Percentiles rank a stretch among this genome's conserved stretches.
These are phyloP conservation scores for Isabelozyma pseudorhagii DNA, from an alignment of 805 yeast genomes.

Conservation along the genomic window DNA sequence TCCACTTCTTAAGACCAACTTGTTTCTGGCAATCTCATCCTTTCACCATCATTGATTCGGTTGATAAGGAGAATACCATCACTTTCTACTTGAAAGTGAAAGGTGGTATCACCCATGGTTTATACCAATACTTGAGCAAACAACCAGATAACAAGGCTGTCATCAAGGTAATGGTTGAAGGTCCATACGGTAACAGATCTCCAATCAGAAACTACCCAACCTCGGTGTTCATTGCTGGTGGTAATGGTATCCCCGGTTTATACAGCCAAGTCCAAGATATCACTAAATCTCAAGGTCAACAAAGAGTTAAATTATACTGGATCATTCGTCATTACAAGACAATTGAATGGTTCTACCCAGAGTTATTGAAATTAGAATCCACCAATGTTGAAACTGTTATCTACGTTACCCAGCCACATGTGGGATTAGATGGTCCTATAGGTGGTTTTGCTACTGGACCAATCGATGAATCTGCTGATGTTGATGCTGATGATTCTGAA, in stretches of 20 bases:
- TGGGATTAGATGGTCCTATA: constrained; percentile 1
- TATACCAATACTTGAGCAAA: constrained; percentile 26
- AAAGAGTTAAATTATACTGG: constrained; percentile 32
- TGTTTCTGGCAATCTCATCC: constrained; percentile 48
- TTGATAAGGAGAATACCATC: constrained; percentile 23
- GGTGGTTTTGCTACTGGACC: constrained; percentile 1
- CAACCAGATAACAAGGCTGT: constrained; percentile 29
- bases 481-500: neutral
- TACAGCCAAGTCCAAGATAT: constrained; percentile 29
- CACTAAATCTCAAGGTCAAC: constrained; percentile 9
- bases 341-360: constrained; percentile 38
- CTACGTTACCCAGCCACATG: constrained; percentile 37
- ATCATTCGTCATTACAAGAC: constrained; percentile 37
- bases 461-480: constrained; percentile 5
- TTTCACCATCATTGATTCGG: constrained; percentile 32
- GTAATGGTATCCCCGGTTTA: constrained; percentile 42
- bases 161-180: constrained; percentile 33
- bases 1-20: constrained; percentile 36
- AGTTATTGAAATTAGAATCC: constrained; percentile 28
- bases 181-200: constrained; percentile 35
- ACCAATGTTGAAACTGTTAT: constrained; percentile 35
- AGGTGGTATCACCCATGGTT: constrained; percentile 38
- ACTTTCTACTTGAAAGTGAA: constrained; percentile 43
- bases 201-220: constrained; percentile 14
- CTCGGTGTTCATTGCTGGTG: constrained; percentile 31